phyloP scores from a whole-genome alignment of 176 grass and related monocot species.

The Bothriochloa decipiens region DNA sequence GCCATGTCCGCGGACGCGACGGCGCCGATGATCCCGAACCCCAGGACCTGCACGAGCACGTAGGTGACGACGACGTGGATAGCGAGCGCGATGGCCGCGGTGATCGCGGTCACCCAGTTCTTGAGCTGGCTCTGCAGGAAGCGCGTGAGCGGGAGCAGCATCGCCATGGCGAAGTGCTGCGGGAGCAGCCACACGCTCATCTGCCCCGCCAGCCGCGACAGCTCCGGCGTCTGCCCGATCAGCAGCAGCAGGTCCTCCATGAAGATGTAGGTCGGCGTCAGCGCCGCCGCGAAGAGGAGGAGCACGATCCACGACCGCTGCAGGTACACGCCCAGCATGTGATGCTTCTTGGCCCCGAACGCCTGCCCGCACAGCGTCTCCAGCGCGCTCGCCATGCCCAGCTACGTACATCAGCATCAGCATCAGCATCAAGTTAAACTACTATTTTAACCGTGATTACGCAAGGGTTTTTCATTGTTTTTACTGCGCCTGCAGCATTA shows the following conservation, averaged over 20 bases:
- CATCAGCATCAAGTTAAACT: not conserved
- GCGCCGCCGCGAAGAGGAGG: constrained; percentile 39
- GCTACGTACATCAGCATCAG: not conserved
- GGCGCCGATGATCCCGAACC: constrained; percentile 21
- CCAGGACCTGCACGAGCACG: constrained; percentile 34
- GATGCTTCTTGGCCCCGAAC: constrained; percentile 58
- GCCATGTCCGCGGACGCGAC: constrained; percentile 43
- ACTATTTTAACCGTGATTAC: not conserved
- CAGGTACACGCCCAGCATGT: constrained; percentile 74
- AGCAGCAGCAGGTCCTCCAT: constrained; percentile 53
- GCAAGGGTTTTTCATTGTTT: not conserved
- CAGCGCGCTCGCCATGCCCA: constrained; percentile 76
- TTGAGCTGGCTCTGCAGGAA: constrained; percentile 75
- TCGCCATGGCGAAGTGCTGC: constrained; percentile 62
- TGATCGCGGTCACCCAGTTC: constrained; percentile 50
- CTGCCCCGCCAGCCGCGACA: constrained; percentile 41
- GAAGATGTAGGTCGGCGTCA: constrained; percentile 57
- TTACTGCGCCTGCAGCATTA: not conserved
- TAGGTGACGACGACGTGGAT: constrained; percentile 53
- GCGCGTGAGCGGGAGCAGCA: constrained; percentile 57
- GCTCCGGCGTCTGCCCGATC: constrained; percentile 52
- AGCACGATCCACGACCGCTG: constrained; percentile 60
- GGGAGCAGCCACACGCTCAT: constrained; percentile 61
- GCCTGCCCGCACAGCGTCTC: constrained; percentile 70
- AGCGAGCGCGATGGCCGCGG: constrained; percentile 29